Base-by-base conservation (phyloP, 768 basidiomycete genomes). In the Amanita jacksonii region DNA sequence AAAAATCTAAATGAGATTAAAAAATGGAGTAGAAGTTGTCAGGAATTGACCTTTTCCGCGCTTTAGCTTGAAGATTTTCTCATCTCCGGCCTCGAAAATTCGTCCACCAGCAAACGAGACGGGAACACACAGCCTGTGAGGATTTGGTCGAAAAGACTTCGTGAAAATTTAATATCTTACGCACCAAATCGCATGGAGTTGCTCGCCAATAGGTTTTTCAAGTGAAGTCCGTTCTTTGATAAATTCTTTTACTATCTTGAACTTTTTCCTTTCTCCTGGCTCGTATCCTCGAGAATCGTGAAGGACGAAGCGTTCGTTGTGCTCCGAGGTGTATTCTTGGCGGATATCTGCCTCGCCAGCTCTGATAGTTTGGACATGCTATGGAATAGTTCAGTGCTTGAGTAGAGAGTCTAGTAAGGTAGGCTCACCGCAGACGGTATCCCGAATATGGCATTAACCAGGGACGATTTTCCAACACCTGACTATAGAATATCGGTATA, bases 221-320 rank as follows among this genome's bases (percentile, higher is more conserved):
- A 27, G 22, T 7, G 25, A 45, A n/a, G n/a, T n/a, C 24, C 50
- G 13, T n/a, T 46, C 30, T 19, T 45, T 18, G 23, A 63, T 50
- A 37, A 60, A 63, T 5, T 20, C 49, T 25, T 56, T 44, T 24
- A 61, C 56, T 6, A 31, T 49, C 4, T 54, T 28, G 48, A 52
- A 52, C 16, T 58, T 58, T 5, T 45, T 33, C 4, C 16, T 40
- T 10, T 55, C 54, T 12, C 62, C 60, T 9, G 57, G 38, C 30
- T 61, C 61, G 43, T 57, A 62, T 8, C 61, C 61, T 41, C 45
- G 30, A 30, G 53, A 55, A 36, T 62, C 61, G 41, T 62, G 61
- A 5, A 62, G 46, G 9, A 62, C 48, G 37, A 62, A 57, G 12
- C 49, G 54, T 6, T 47, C 40, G 32, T 62, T 61, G 8, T 47